Evolutionary conservation across 139 green algal species (phyloP), one percentile per base, ranked within the genome.

Genomic region (Tetradesmus obliquus): DNA sequence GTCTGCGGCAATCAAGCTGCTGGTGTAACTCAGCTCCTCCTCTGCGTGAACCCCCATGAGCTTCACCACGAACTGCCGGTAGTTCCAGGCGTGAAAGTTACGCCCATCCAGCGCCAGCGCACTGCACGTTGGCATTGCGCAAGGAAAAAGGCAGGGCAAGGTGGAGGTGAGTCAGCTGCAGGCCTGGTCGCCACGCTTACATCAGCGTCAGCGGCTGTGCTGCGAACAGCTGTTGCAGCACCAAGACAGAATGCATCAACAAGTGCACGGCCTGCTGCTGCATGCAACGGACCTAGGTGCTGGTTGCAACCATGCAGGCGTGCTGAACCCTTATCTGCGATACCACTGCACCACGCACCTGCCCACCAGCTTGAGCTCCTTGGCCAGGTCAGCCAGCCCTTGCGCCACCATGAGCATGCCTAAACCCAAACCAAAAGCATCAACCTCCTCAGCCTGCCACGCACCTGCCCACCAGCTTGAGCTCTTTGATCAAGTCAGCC

Each of bases 31-130:
- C 76, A 99, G 93, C 94, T 98, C 95, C 1, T 94, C 88, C 82
- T 94, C 86, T 22, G 94, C 71, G 8, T 62, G 55, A 20, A 82
- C 53, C 17, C 94, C 95, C 91, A 97, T 94, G 17, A 92, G 87
- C 58, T 88, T 86, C 19, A 89, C 91, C 0, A 99, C 55, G 24
- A 96, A 98, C 84, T 95, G 94, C 5, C 98, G 94, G 93, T 99
- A 99, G 17, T 92, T 95, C 98, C 98, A 99, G 60, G 95, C 97
- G 87, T 99, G 97, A 90, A 99, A 99, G 93, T 99, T 99, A 76
- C 98, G 96, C 32, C 94, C 92, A 94, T 99, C 98, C n/a, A 93
- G 83, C 22, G 97, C 92, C 83, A 99, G 94, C 57, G 99, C 93
- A 87, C 94, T 97, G 86, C 84, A 83, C 12, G 9, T 53, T 45